These are phyloP conservation scores for Gentiana straminea DNA, from an alignment of 257 asterid genomes.

Conservation along the genomic window DNA sequence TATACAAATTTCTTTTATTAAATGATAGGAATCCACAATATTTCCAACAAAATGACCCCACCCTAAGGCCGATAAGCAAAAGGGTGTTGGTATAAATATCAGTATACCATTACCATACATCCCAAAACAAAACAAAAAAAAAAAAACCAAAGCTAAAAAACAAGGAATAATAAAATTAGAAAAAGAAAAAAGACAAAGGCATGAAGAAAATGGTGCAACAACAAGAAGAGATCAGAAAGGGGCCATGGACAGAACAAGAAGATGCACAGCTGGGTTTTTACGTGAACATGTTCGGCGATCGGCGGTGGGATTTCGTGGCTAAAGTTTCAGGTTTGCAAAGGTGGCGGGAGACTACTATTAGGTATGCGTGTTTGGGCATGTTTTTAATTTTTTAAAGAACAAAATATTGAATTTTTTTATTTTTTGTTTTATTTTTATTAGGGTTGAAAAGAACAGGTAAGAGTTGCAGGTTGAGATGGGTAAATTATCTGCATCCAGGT, in stretches of 20 bases:
- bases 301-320: slow-evolving; percentile 94
- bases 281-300: slow-evolving; percentile 85
- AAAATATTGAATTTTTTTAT: not conserved
- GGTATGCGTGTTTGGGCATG: slow-evolving; percentile 90
- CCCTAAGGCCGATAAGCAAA: too few relatives aligned
- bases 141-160: too few relatives aligned
- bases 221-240: slow-evolving; percentile 38
- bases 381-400: slow-evolving; percentile 11
- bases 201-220: slow-evolving; percentile 22
- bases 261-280: slow-evolving; percentile 65
- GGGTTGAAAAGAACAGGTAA: slow-evolving; percentile 88
- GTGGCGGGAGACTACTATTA: slow-evolving; percentile 87
- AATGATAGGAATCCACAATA: too few relatives aligned
- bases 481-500: slow-evolving; percentile 78
- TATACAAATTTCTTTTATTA: too few relatives aligned
- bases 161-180: too few relatives aligned
- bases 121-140: too few relatives aligned
- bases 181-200: too few relatives aligned
- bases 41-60: too few relatives aligned
- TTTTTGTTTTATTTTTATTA: slow-evolving; percentile 14
- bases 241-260: slow-evolving; percentile 94
- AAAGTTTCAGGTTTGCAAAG: slow-evolving; percentile 97
- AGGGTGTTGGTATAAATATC: too few relatives aligned
- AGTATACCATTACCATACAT: not conserved
- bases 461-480: slow-evolving; percentile 95